A percentile compares a stretch with the other conserved stretches of the same genome.
Conservation (phyloP, 2,329 filamentous ascomycete species). For the Calonectria montana region DNA sequence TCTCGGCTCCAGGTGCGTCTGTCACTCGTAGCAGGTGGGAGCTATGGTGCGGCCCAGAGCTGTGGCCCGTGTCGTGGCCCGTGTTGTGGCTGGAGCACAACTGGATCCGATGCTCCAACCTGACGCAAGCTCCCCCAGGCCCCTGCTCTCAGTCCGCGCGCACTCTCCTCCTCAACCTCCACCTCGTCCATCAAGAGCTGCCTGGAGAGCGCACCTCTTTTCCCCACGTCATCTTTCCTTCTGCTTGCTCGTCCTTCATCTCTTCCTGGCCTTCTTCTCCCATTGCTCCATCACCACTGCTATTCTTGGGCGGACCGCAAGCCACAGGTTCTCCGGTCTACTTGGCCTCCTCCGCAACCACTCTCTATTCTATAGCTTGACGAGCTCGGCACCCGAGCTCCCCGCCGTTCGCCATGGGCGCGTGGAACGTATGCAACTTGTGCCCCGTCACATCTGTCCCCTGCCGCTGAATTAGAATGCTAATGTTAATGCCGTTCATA, state of each 20-base stretch:
- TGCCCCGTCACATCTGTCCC: not conserved
- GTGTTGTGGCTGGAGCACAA: not conserved
- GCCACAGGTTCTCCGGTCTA: conserved; percentile 24
- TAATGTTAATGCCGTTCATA: conserved; percentile 42
- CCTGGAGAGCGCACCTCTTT: conserved; percentile 31
- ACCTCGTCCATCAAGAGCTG: conserved; percentile 36
- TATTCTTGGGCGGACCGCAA: not conserved
- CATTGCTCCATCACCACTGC: not conserved
- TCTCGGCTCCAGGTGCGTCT: not conserved
- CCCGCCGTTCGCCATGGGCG: conserved; percentile 49
- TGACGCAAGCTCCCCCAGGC: conserved; percentile 43
- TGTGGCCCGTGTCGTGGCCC: conserved; percentile 31
- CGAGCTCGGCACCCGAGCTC: conserved; percentile 31
- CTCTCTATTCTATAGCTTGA: not conserved
- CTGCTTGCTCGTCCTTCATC: not conserved
- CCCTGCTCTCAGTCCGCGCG: conserved; percentile 23
- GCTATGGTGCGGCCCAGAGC: conserved; percentile 12
- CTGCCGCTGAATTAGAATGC: not conserved
- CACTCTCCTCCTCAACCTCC: conserved; percentile 32
- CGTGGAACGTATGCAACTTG: conserved; percentile 52
- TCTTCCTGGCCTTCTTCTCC: not conserved
- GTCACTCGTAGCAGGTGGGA: not conserved
- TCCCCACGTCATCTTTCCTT: conserved; percentile 16
- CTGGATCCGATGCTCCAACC: conserved; percentile 22
- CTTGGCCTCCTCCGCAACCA: conserved; percentile 19